Evolutionary conservation across 2,329 filamentous ascomycete species (phyloP).

Genomic region (Plenodomus lindquistii): DNA sequence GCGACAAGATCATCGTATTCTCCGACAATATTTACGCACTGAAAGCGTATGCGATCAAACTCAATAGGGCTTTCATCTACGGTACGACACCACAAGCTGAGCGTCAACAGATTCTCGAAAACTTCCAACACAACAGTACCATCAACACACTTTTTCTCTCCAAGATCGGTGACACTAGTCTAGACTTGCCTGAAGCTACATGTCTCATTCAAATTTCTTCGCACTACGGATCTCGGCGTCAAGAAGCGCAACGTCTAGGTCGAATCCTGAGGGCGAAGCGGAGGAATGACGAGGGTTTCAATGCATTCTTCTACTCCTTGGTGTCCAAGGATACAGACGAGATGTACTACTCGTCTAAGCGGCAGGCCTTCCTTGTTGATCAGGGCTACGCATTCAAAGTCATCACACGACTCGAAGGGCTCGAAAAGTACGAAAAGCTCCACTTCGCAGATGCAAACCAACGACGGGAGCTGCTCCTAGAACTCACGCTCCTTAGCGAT

Average conservation of each 20-base stretch:
- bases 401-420: conserved; percentile 91
- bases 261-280: conserved; percentile 94
- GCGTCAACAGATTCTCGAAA: conserved; percentile 83
- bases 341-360: conserved; percentile 96
- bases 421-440: conserved; percentile 80
- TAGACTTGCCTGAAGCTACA: conserved; percentile 94
- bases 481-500: conserved; percentile 87
- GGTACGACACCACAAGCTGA: conserved; percentile 85
- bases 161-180: conserved; percentile 97
- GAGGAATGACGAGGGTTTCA: conserved; percentile 96
- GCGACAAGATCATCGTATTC: conserved; percentile 98
- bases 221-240: conserved; percentile 93
- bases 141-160: conserved; percentile 94
- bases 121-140: conserved; percentile 89
- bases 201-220: conserved; percentile 97
- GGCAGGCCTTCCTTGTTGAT: conserved; percentile 95
- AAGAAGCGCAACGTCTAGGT: conserved; percentile 91
- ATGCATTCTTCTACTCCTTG: conserved; percentile 97
- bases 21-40: conserved; percentile 96
- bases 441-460: conserved; percentile 79
- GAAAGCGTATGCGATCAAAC: conserved; percentile 78
- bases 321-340: conserved; percentile 97
- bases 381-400: conserved; percentile 99
- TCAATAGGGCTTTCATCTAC: conserved; percentile 88
- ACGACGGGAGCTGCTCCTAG: conserved; percentile 81